These are phyloP conservation scores for Pseudodiploospora longispora DNA, from an alignment of 2,329 filamentous ascomycete genomes.

Conservation along the genomic window DNA sequence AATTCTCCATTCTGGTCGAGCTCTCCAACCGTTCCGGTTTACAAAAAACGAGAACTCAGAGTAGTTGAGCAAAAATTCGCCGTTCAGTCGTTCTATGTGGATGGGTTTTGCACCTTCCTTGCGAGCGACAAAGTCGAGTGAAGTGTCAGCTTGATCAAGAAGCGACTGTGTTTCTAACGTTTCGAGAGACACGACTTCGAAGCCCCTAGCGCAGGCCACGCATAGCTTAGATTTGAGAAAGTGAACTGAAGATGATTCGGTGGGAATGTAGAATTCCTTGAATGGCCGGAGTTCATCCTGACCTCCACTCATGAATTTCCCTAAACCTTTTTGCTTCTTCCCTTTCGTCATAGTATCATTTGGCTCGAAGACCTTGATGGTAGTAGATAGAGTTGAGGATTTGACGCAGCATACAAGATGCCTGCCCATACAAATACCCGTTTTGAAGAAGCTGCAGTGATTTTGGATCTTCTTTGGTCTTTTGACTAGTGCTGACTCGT, in stretches of 20 bases:
- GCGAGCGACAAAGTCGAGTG: slow-evolving; percentile 89
- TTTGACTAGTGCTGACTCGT: slow-evolving; percentile 72
- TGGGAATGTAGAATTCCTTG: slow-evolving; percentile 98
- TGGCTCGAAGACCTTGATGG: slow-evolving; percentile 98
- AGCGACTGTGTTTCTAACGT: slow-evolving; percentile 97
- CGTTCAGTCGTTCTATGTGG: slow-evolving; percentile 93
- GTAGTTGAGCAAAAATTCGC: slow-evolving; percentile 96
- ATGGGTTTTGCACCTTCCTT: slow-evolving; percentile 93
- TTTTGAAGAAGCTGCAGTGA: slow-evolving; percentile 97
- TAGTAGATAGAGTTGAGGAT: slow-evolving; percentile 84
- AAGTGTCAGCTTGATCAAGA: slow-evolving; percentile 95
- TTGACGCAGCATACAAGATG: slow-evolving; percentile 96
- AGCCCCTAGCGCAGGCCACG: slow-evolving; percentile 89
- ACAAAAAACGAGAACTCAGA: slow-evolving; percentile 99
- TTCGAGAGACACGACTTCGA: slow-evolving; percentile 93
- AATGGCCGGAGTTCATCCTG: slow-evolving; percentile 95
- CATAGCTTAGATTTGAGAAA: slow-evolving; percentile 96
- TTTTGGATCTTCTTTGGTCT: slow-evolving; percentile 93
- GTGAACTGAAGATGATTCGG: slow-evolving; percentile 95
- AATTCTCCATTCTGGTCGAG: slow-evolving; percentile 92
- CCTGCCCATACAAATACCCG: slow-evolving; percentile 86
- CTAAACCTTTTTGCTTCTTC: slow-evolving; percentile 91
- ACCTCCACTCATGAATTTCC: slow-evolving; percentile 87
- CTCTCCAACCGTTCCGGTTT: slow-evolving; percentile 96
- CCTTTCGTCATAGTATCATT: slow-evolving; percentile 90